Percentiles rank a stretch among this genome's conserved stretches.
Conservation (phyloP, 805 yeast genomes). For the Wickerhamiella slavikovae region DNA sequence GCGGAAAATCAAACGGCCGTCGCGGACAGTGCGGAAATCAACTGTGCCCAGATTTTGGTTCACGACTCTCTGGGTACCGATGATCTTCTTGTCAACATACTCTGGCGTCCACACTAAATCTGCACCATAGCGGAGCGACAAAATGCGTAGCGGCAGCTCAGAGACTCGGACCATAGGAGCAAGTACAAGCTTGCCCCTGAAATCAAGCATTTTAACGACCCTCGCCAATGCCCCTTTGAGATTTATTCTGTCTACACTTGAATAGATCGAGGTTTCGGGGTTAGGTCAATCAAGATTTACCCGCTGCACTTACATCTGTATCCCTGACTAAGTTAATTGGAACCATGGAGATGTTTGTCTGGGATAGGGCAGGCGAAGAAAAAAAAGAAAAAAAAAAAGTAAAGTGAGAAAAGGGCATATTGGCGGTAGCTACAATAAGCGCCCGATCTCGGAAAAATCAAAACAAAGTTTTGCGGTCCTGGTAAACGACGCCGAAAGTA, state of each 20-base stretch:
- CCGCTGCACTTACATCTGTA: neutral
- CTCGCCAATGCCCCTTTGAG: no score
- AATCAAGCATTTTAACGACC: conserved; percentile 41
- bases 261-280: neutral
- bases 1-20: conserved; percentile 41
- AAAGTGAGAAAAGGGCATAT: no score
- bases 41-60: conserved; percentile 24
- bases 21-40: conserved; percentile 20
- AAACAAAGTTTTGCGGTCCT: no score
- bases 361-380: neutral
- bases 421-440: no score
- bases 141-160: conserved; percentile 71
- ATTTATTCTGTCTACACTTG: neutral
- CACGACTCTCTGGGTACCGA: conserved; percentile 43
- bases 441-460: no score
- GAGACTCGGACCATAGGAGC: conserved; percentile 96
- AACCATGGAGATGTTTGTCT: neutral
- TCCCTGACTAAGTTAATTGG: neutral
- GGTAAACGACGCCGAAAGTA: no score
- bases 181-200: conserved; percentile 57
- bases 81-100: conserved; percentile 65
- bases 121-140: conserved; percentile 70
- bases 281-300: neutral
- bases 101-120: conserved; percentile 97
- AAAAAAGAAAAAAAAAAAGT: neutral